Evolutionary conservation across 2,329 filamentous ascomycete species (phyloP), one percentile per base, ranked within the genome.

Genomic region (Blumeria hordei): DNA sequence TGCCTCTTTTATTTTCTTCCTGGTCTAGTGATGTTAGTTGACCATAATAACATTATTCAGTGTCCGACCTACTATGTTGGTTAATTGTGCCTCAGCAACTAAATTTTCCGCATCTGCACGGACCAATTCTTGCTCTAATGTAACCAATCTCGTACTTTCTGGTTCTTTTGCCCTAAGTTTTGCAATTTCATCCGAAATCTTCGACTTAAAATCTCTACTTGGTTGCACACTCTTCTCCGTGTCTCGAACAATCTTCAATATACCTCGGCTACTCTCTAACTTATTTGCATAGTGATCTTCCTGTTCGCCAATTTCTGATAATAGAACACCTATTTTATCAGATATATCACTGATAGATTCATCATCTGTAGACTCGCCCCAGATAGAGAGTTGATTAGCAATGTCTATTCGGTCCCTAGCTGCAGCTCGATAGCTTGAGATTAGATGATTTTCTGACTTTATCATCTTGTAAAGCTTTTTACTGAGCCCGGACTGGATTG

Each of bases 201-300:
- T 94, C 59, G 76, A 72, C 70, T 92, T 92, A 63, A 84, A 77
- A 62, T 94, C 88, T 57, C 92, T 77, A 64, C 83, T 88, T 6
- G 92, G 92, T 72, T 95, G 88, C 14, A 98, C 90, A 60, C 85
- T 93, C 70, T 83, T 83, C 72, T 98, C 92, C 12, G 88, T 95
- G 69, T 98, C 94, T 60, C 92, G 79, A 62, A 98, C 93, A 60
- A 85, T 77, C 76, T 98, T 98, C 67, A 98, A 73, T 28, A 87
- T 70, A 36, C 73, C 75, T 52, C 92, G 78, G 61, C 84, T 86
- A 59, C 94, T 88, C 67, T 98, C 92, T 55, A 98, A 68, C 52
- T 81, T 81, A 67, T 90, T 83, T 4, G 88, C 86, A 68, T 88
- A 96, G 49, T 74, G 66, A 61, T 95, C 88, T 67, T 98, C 92